These are phyloP conservation scores for Globisporangium cylindrosporum DNA, from an alignment of 352 stramenopile genomes.

Conservation along the genomic window DNA sequence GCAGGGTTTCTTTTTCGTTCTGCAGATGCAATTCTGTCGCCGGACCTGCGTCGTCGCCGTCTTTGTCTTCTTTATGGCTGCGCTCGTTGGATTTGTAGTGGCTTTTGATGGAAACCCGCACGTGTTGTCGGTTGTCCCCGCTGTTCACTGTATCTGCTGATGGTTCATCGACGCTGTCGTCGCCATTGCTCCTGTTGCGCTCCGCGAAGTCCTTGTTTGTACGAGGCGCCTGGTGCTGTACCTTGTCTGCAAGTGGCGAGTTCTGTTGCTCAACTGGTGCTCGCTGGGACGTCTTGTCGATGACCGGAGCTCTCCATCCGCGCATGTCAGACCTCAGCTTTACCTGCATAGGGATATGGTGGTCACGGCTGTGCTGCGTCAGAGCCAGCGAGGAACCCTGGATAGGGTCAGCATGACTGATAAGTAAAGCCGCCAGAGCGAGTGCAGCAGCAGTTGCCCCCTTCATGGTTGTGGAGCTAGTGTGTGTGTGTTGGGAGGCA, in stretches of 20 bases:
- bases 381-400: neutral
- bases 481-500: no score
- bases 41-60: neutral
- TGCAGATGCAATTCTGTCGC: neutral
- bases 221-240: neutral
- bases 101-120: neutral
- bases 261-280: neutral
- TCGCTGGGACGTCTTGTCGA: conserved; percentile 8
- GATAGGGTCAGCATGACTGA: neutral
- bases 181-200: neutral
- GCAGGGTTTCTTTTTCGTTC: neutral
- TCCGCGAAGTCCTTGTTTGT: neutral
- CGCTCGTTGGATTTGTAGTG: no score
- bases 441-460: neutral
- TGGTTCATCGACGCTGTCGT: neutral
- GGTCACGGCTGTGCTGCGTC: neutral
- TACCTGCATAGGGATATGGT: neutral
- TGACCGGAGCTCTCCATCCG: conserved; percentile 10
- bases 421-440: neutral
- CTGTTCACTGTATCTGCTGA: neutral
- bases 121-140: neutral
- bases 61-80: neutral
- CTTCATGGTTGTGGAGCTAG: conserved; percentile 3
- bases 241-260: neutral
- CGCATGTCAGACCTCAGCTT: neutral